Conservation (phyloP, 208 protist species). For the Crithidia acanthocephali region DNA sequence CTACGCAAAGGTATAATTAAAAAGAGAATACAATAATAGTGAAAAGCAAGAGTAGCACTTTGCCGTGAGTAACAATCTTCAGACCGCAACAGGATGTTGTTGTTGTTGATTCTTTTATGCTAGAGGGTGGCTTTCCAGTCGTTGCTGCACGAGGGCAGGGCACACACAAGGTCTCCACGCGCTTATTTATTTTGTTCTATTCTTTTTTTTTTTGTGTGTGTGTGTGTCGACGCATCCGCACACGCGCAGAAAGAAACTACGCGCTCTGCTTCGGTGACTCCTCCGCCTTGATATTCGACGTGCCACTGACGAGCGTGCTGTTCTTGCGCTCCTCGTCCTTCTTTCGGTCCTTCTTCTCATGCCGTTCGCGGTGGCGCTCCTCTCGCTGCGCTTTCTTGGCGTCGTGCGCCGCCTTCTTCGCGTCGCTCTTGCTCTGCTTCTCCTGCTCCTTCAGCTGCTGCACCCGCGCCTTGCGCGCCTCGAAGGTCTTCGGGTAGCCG, state of each 20-base stretch:
- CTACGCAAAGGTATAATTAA: too few species aligned
- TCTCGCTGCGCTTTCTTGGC: slow-evolving; percentile 21
- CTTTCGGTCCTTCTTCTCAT: slow-evolving; percentile 10
- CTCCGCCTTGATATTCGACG: slow-evolving; percentile 6
- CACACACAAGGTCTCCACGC: too few species aligned
- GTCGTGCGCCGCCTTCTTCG: slow-evolving; percentile 32
- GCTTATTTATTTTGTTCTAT: too few species aligned
- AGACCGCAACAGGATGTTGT: too few species aligned
- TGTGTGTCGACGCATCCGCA: background rate
- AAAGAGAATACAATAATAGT: too few species aligned
- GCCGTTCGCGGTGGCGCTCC: slow-evolving; percentile 13
- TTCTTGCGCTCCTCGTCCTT: slow-evolving; percentile 5
- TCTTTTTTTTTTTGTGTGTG: too few species aligned
- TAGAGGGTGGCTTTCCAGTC: too few species aligned
- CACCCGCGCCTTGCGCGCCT: slow-evolving; percentile 45
- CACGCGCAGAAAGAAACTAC: too few species aligned
- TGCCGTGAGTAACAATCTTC: too few species aligned
- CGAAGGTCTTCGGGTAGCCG: slow-evolving; percentile 46
- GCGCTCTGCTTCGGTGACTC: slow-evolving; percentile 3
- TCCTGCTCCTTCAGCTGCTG: slow-evolving; percentile 43
- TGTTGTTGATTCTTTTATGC: too few species aligned
- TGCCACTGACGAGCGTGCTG: background rate
- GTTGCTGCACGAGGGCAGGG: too few species aligned
- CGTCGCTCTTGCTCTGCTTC: slow-evolving; percentile 30
- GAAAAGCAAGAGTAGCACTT: too few species aligned